These are phyloP conservation scores for Strobilomyces echinocephalus DNA, from an alignment of 768 basidiomycete genomes.

Conservation along the genomic window DNA sequence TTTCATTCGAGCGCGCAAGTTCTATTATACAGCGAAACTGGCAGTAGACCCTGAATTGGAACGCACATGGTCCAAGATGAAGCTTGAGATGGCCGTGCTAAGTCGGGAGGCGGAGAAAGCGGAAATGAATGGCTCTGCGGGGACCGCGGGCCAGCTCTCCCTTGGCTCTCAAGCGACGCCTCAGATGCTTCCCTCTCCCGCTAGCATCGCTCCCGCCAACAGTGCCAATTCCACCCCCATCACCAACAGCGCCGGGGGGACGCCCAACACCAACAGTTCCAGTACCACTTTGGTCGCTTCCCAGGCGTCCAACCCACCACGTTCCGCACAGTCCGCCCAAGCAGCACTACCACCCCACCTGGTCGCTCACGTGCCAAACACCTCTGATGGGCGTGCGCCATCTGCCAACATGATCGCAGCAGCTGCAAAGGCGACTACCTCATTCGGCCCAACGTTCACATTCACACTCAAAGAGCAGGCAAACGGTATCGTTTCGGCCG, in stretches of 20 bases:
- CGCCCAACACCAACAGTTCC: conserved; percentile 41
- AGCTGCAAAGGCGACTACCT: conserved; percentile 28
- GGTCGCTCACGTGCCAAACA: conserved; percentile 25
- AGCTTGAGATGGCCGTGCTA: conserved; percentile 28
- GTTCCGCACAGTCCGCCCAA: conserved; percentile 25
- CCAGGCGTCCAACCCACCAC: conserved; percentile 25
- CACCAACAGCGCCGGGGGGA: conserved; percentile 48
- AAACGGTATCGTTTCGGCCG: conserved; percentile 39
- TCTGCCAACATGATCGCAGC: conserved; percentile 27
- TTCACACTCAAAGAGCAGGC: conserved; percentile 28
- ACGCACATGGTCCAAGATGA: conserved; percentile 33
- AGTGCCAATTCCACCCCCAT: conserved; percentile 79
- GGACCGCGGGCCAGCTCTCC: conserved; percentile 24
- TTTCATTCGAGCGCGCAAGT: conserved; percentile 58
- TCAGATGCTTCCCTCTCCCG: conserved; percentile 77
- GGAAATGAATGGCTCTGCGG: conserved; percentile 30
- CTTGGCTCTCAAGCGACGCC: conserved; percentile 43
- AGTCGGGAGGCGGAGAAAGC: conserved; percentile 34
- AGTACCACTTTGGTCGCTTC: conserved; percentile 21
- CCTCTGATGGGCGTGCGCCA: conserved; percentile 28
- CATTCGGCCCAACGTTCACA: conserved; percentile 26
- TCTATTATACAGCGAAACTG: conserved; percentile 36
- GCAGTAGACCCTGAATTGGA: conserved; percentile 33
- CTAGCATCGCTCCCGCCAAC: conserved; percentile 58
- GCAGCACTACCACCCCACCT: conserved; percentile 41